A percentile compares a stretch with the other conserved stretches of the same genome.
Evolutionary conservation across 495 filamentous ascomycete genomes (phyloP).

Genomic region (Penicillium flavigenum): DNA sequence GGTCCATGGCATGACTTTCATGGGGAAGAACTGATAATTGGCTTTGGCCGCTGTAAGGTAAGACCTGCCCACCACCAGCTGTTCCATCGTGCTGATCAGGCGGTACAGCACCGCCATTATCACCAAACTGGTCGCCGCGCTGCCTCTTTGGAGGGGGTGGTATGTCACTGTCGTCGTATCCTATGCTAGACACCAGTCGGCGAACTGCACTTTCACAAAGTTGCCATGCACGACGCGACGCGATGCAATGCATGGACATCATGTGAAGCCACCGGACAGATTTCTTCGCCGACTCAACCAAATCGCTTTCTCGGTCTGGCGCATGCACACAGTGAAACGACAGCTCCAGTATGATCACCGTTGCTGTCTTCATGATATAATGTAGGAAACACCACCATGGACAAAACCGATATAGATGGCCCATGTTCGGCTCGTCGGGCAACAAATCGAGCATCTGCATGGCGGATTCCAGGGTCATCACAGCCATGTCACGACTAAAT

Average conservation of each 20-base stretch:
- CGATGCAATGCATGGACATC: constrained; percentile 52
- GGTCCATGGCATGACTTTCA: background rate
- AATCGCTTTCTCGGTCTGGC: constrained; percentile 45
- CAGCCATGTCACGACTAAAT: constrained; percentile 57
- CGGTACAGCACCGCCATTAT: background rate
- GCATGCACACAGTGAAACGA: constrained; percentile 56
- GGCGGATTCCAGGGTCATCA: constrained; percentile 55
- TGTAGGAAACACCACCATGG: constrained; percentile 69
- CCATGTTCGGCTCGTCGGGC: constrained; percentile 43
- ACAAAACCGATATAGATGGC: constrained; percentile 50
- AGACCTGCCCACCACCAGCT: background rate
- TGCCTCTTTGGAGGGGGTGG: constrained; percentile 24
- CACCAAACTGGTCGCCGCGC: background rate
- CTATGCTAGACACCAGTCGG: constrained; percentile 21
- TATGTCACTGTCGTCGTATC: constrained; percentile 14
- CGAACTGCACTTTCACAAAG: constrained; percentile 44
- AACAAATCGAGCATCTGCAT: constrained; percentile 53
- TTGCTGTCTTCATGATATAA: constrained; percentile 61
- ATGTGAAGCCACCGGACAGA: constrained; percentile 55
- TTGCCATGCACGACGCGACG: constrained; percentile 55
- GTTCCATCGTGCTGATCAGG: too few relatives aligned
- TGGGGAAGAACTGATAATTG: background rate
- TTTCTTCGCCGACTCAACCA: constrained; percentile 53
- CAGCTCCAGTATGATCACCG: constrained; percentile 61
- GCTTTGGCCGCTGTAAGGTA: background rate